Evolutionary conservation across 345 rosid species (phyloP).

Genomic region (Chamaenerion angustifolium): DNA sequence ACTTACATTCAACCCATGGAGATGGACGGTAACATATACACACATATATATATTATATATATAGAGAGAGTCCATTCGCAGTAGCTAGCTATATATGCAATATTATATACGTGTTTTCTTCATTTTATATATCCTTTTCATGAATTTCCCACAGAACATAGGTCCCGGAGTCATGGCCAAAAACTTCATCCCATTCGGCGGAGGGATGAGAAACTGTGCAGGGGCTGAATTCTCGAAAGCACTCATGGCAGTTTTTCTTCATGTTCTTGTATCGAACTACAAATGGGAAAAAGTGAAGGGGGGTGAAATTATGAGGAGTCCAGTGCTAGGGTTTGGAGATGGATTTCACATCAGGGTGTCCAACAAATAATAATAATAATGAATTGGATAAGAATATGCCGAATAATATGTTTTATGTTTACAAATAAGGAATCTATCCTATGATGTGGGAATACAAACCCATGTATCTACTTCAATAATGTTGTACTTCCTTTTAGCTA

Average conservation of each 20-base stretch:
- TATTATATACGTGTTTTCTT: too few relatives aligned
- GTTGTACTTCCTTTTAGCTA: too few relatives aligned
- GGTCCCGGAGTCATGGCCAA: conserved; percentile 15
- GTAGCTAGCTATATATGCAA: too few relatives aligned
- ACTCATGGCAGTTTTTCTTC: conserved; percentile 25
- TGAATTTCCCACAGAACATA: background rate
- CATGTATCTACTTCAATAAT: too few relatives aligned
- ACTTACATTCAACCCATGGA: conserved; percentile 17
- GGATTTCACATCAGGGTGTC: conserved; percentile 6
- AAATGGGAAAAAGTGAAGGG: conserved; percentile 5
- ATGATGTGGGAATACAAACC: too few relatives aligned
- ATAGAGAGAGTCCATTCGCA: too few relatives aligned
- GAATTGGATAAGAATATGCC: background rate
- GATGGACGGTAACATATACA: conserved; percentile 14
- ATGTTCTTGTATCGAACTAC: conserved; percentile 16
- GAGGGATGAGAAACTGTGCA: conserved; percentile 29
- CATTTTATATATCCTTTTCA: too few relatives aligned
- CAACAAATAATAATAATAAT: background rate
- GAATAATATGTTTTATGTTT: background rate
- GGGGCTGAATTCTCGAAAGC: conserved; percentile 33
- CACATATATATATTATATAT: too few relatives aligned
- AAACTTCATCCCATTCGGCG: conserved; percentile 41
- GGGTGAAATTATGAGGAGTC: conserved; percentile 2
- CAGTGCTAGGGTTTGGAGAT: background rate
- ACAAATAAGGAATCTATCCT: too few relatives aligned